Evolutionary conservation across 139 green algal species (phyloP).

Genomic region (Closterium sp.): DNA sequence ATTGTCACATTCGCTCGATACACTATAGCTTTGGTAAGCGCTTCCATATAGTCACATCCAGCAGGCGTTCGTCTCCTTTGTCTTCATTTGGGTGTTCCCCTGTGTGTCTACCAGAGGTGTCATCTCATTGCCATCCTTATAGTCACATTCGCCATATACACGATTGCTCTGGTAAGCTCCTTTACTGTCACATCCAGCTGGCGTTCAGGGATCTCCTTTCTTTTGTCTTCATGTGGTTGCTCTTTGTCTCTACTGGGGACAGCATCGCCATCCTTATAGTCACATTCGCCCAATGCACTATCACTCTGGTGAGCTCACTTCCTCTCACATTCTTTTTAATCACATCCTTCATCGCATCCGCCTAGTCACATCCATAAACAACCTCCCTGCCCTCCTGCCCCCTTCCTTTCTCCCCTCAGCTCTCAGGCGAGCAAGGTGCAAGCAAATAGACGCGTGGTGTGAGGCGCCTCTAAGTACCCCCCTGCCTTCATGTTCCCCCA

Average conservation of each 20-base stretch:
- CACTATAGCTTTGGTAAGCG: slow-evolving; percentile 3
- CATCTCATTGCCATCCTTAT: slow-evolving; percentile 26
- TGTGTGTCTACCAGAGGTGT: too few relatives aligned
- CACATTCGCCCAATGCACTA: slow-evolving; percentile 18
- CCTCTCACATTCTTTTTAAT: not conserved
- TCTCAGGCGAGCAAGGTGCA: not conserved
- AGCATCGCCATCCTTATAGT: slow-evolving; percentile 13
- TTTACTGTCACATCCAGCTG: slow-evolving; percentile 21
- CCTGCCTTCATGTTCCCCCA: too few relatives aligned
- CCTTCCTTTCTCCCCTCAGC: not conserved
- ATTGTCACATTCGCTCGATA: slow-evolving; percentile 38
- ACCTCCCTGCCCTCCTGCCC: too few relatives aligned
- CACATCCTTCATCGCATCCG: too few relatives aligned
- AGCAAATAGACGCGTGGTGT: too few relatives aligned
- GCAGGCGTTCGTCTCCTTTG: too few relatives aligned
- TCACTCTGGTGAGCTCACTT: slow-evolving; percentile 4
- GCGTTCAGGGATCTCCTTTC: slow-evolving; percentile 12
- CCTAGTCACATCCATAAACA: too few relatives aligned
- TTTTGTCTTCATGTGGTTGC: slow-evolving; percentile 23
- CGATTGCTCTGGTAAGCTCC: too few relatives aligned
- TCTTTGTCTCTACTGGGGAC: slow-evolving; percentile 10
- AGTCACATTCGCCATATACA: slow-evolving; percentile 35
- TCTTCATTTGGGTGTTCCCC: too few relatives aligned
- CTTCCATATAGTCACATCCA: too few relatives aligned
- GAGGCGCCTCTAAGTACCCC: too few relatives aligned